Base-by-base conservation (phyloP, 2,329 filamentous ascomycete genomes). In the Blastomyces emzantsi region DNA sequence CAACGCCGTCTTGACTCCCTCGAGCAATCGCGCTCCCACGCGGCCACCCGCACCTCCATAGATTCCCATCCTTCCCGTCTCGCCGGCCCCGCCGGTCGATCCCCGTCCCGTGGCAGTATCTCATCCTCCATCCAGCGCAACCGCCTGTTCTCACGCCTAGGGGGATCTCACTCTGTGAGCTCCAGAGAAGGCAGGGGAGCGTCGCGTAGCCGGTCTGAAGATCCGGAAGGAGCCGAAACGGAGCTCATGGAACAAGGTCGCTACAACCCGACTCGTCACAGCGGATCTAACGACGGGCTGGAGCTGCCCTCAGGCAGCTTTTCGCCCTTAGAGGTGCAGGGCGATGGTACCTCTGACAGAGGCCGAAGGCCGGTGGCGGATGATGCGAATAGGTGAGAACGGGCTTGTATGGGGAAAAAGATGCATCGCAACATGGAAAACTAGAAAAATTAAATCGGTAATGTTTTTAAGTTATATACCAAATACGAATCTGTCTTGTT, bases 81-180 rank as follows among this genome's bases (percentile, higher is more conserved):
- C 64, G 36, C 54, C 61, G 63, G 28, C 60, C 60, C 62, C 9
- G 15, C 60, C 9, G 28, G 22, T 17, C n/a, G 47, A 13, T n/a
- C 61, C 17, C 33, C 22, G 6, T 17, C 52, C 39, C 65, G 22
- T 43, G 72, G 67, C 64, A 78, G 68, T 67, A 70, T 71, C 39
- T 71, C 67, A 25, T 75, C 64, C 63, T 71, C 79, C 5, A 75
- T 76, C 6, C 83, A 85, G 64, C 80, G 82, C 7, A 87, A 86
- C 66, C 80, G 85, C 2, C 88, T 88, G 76, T 85, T 89, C 73
- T 76, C 80, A 45, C 80, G 84, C n/a, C 69, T 72, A 2, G 69
- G 71, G 2, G 69, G 71, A 41, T 73, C 73, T 62, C 74, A 70
- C 33, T 67, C 59, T 63, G 68, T 61, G n/a, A 45, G 25, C 25